phyloP scores from a whole-genome alignment of 148 eudicot species.

The Arbutus unedo region DNA sequence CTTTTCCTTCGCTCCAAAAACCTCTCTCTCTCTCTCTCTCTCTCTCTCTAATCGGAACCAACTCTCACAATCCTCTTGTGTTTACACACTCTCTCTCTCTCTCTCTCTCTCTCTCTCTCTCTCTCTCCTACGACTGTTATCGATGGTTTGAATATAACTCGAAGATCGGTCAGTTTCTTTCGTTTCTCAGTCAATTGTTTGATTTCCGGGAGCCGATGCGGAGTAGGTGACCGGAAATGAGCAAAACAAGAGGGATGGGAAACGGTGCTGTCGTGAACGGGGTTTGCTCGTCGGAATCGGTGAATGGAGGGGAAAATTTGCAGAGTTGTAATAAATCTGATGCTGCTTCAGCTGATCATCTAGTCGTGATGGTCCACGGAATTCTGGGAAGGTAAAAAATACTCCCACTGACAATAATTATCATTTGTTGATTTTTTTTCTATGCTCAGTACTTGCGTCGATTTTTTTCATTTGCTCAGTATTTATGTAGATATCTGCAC shows the following conservation, averaged over 20 bases:
- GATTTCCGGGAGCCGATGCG: neutral
- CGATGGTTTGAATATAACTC: neutral
- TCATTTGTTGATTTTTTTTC: too few relatives aligned
- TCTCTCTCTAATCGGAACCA: neutral
- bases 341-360: slow-evolving; percentile 1
- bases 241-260: neutral
- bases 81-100: neutral
- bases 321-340: neutral
- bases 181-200: neutral
- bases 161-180: neutral
- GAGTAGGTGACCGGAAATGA: neutral
- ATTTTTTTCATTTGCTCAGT: too few relatives aligned
- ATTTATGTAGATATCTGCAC: neutral
- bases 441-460: too few relatives aligned
- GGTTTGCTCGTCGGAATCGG: neutral
- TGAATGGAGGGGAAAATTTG: neutral
- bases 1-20: neutral
- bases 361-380: slow-evolving; percentile 8
- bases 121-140: neutral
- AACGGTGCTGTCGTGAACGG: neutral
- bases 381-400: slow-evolving; percentile 4
- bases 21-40: neutral
- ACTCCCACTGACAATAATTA: neutral
- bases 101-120: neutral
- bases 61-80: neutral